Conservation (phyloP, 257 asterid species). For the Lantana camara region DNA sequence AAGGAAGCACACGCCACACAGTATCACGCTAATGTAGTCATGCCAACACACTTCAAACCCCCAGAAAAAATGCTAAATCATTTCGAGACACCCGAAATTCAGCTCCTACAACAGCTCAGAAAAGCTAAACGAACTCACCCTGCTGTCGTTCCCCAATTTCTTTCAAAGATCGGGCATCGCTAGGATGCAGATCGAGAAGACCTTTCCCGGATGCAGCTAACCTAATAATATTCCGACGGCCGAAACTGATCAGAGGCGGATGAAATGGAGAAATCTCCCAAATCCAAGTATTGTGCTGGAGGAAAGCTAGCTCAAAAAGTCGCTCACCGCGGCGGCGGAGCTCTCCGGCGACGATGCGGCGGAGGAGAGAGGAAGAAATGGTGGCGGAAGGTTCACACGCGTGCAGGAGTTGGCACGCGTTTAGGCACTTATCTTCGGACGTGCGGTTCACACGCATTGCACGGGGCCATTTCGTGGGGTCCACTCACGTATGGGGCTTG, state of each 20-base stretch:
- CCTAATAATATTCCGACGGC: constrained; percentile 36
- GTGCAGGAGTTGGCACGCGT: constrained; percentile 79
- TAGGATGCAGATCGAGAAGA: constrained; percentile 44
- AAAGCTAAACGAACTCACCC: constrained; percentile 33
- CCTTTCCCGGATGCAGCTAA: constrained; percentile 3
- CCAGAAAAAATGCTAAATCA: neutral
- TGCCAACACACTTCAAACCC: neutral
- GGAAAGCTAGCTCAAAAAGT: neutral
- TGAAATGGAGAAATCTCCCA: constrained; percentile 21
- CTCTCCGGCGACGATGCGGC: constrained; percentile 70
- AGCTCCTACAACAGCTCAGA: constrained; percentile 31
- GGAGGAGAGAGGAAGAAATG: constrained; percentile 40
- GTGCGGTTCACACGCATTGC: constrained; percentile 74
- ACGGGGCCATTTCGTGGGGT: constrained; percentile 47
- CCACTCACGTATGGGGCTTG: constrained; percentile 19
- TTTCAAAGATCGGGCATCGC: constrained; percentile 20
- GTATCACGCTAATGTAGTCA: neutral
- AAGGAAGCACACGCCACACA: neutral
- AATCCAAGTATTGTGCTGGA: constrained; percentile 1
- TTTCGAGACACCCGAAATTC: constrained; percentile 19
- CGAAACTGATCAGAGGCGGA: constrained; percentile 27
- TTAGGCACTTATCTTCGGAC: constrained; percentile 65
- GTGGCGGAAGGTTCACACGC: constrained; percentile 65
- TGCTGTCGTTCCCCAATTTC: constrained; percentile 23
- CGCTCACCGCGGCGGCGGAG: constrained; percentile 3